These are phyloP conservation scores for Thelonectria discophora DNA, from an alignment of 2,329 filamentous ascomycete genomes.

Conservation along the genomic window DNA sequence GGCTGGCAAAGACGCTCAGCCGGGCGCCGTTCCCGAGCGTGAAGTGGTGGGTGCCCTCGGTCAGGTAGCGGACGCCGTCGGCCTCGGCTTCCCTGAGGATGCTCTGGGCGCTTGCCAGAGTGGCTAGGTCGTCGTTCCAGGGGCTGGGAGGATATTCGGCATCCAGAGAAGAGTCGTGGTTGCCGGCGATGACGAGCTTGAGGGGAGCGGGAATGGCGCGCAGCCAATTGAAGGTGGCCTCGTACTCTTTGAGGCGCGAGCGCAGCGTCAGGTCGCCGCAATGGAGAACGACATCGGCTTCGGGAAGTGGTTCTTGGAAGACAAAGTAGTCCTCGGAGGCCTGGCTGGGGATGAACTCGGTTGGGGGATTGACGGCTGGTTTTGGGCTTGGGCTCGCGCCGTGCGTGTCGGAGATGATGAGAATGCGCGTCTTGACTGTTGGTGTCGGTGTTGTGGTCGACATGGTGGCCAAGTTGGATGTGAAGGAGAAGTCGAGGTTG, in stretches of 20 bases:
- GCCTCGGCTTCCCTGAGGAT: conserved; percentile 51
- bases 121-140: conserved; percentile 7
- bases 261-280: conserved; percentile 61
- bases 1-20: conserved; percentile 62
- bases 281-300: conserved; percentile 60
- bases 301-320: conserved; percentile 44
- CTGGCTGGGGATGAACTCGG: no score
- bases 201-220: conserved; percentile 55
- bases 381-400: conserved; percentile 35
- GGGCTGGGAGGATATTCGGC: conserved; percentile 27
- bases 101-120: conserved; percentile 46
- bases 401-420: conserved; percentile 53
- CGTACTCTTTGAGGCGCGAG: conserved; percentile 53
- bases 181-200: conserved; percentile 64
- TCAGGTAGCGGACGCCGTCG: conserved; percentile 56
- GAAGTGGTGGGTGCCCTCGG: conserved; percentile 59
- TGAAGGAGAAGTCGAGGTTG: background rate
- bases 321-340: conserved; percentile 32
- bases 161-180: conserved; percentile 61
- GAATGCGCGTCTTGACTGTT: conserved; percentile 48
- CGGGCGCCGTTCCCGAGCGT: conserved; percentile 58
- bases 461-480: conserved; percentile 44
- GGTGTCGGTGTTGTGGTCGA: conserved; percentile 50
- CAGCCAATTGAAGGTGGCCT: conserved; percentile 53
- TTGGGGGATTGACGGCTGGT: conserved; percentile 29